Evolutionary conservation across 805 yeast genomes (phyloP).

Genomic region (Candida broadrunensis): DNA sequence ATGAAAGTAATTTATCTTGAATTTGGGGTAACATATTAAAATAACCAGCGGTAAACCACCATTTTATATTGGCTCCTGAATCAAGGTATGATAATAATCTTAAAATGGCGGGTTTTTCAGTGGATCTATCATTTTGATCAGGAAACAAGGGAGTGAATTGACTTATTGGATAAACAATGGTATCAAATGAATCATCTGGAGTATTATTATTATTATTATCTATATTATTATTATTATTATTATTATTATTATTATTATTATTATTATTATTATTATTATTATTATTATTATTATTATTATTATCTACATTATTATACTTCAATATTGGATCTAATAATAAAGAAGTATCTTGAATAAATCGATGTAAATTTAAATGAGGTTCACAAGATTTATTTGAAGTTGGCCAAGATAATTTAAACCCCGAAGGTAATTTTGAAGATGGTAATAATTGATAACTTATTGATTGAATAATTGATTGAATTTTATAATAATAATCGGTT

Average conservation of each 20-base stretch:
- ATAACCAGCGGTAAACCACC: slow-evolving; percentile 96
- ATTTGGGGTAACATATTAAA: slow-evolving; percentile 85
- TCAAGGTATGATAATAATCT: slow-evolving; percentile 57
- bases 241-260: slow-evolving; percentile 26
- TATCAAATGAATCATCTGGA: slow-evolving; percentile 40
- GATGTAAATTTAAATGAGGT: slow-evolving; percentile 53
- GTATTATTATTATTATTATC: slow-evolving; percentile 30
- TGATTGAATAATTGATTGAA: slow-evolving; percentile 65
- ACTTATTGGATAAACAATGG: slow-evolving; percentile 84
- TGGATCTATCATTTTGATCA: slow-evolving; percentile 59
- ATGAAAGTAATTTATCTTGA: slow-evolving; percentile 52
- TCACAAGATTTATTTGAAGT: slow-evolving; percentile 59
- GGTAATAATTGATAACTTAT: slow-evolving; percentile 63
- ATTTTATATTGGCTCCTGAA: slow-evolving; percentile 48
- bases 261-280: slow-evolving; percentile 35
- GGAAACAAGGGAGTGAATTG: slow-evolving; percentile 82
- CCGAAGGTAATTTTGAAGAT: slow-evolving; percentile 41
- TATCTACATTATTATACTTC: slow-evolving; percentile 34
- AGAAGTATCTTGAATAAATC: slow-evolving; percentile 58
- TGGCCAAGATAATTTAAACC: slow-evolving; percentile 74
- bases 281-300: slow-evolving; percentile 30
- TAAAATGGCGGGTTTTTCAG: slow-evolving; percentile 74
- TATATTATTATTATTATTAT: slow-evolving; percentile 30
- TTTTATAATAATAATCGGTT: slow-evolving; percentile 69
- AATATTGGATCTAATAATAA: slow-evolving; percentile 57